A percentile compares a stretch with the other conserved stretches of the same genome.
phyloP scores from a whole-genome alignment of 257 asterid species.

The Solanum verrucosum region DNA sequence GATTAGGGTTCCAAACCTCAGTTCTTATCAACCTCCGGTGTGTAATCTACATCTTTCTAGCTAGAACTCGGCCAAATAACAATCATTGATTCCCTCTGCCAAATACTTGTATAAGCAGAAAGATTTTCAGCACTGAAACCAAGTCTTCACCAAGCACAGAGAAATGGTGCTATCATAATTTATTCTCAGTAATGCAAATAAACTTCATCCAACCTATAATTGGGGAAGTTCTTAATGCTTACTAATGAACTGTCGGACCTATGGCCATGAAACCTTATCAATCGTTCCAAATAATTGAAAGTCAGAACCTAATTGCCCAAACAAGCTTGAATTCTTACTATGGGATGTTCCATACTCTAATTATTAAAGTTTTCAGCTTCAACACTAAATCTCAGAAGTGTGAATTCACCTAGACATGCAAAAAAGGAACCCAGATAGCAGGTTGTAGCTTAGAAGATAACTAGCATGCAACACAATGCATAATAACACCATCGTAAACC shows the following conservation, averaged over 20 bases:
- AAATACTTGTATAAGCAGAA: background rate
- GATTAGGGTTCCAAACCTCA: background rate
- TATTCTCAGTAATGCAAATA: background rate
- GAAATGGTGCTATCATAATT: background rate
- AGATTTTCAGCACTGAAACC: background rate
- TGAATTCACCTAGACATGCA: background rate
- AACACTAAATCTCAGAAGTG: background rate
- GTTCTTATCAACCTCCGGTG: background rate
- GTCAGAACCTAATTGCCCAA: background rate
- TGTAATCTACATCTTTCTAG: background rate
- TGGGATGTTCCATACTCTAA: background rate
- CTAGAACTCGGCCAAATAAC: background rate
- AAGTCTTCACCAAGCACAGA: background rate
- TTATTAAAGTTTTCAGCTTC: background rate
- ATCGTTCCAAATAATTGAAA: background rate
- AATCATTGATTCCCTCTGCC: background rate
- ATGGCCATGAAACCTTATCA: background rate
- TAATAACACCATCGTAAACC: background rate
- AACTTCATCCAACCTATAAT: background rate
- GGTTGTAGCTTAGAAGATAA: background rate
- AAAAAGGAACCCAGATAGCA: background rate
- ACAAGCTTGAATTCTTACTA: background rate
- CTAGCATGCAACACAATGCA: background rate
- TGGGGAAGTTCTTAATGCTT: background rate
- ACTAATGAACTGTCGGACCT: background rate